These are phyloP conservation scores for Antrodiella citrinella DNA, from an alignment of 768 basidiomycete genomes.

Conservation along the genomic window DNA sequence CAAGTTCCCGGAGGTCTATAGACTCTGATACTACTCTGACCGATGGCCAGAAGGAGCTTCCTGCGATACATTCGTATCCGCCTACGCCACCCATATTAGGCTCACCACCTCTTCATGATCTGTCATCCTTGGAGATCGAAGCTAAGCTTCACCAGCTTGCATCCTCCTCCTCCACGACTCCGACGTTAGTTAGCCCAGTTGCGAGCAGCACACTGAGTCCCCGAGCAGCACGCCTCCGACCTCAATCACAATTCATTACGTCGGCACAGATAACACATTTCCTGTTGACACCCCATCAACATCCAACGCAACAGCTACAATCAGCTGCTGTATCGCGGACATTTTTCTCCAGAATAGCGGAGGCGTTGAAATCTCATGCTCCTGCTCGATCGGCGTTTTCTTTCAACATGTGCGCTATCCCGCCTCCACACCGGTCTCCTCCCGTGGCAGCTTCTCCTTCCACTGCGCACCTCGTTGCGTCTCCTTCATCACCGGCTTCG, in stretches of 20 bases:
- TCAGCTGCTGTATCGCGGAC: slow-evolving; percentile 8
- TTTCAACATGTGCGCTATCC: slow-evolving; percentile 41
- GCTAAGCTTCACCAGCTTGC: slow-evolving; percentile 23
- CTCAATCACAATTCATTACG: neutral
- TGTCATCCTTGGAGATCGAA: slow-evolving; percentile 5
- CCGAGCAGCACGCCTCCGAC: neutral
- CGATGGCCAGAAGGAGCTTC: slow-evolving; percentile 11
- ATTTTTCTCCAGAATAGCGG: slow-evolving; percentile 21
- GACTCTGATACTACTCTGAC: slow-evolving; percentile 25
- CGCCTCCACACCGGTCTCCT: slow-evolving; percentile 9
- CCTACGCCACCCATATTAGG: slow-evolving; percentile 21
- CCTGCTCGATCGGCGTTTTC: slow-evolving; percentile 51
- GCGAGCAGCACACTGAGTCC: neutral
- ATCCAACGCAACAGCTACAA: slow-evolving; percentile 8
- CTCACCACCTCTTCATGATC: slow-evolving; percentile 7
- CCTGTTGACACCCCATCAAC: slow-evolving; percentile 25
- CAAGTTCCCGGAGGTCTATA: slow-evolving; percentile 10
- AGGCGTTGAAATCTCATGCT: slow-evolving; percentile 20
- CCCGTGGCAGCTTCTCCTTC: slow-evolving; percentile 16
- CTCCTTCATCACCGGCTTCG: neutral
- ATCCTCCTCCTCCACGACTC: slow-evolving; percentile 1
- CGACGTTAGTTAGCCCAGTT: slow-evolving; percentile 1
- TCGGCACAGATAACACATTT: slow-evolving; percentile 17
- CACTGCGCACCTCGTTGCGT: slow-evolving; percentile 6
- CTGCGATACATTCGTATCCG: slow-evolving; percentile 28